Conservation (phyloP, 1,139 yeast species). For the Pichia sp. region DNA sequence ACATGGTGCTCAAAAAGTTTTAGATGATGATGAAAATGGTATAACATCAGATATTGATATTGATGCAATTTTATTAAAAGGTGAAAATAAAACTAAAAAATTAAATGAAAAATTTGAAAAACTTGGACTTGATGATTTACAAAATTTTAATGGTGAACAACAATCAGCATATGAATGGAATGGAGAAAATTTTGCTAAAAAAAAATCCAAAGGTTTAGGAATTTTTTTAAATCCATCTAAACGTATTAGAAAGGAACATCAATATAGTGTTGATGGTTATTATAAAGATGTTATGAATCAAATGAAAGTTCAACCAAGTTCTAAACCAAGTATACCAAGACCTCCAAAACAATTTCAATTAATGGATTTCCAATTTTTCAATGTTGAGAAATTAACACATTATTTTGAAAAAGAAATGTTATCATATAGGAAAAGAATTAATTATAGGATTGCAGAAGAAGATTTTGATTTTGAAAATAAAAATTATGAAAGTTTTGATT, state of each 20-base stretch:
- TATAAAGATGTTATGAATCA: conserved; percentile 70
- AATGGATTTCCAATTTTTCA: conserved; percentile 87
- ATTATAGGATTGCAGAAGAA: conserved; percentile 55
- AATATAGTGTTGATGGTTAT: conserved; percentile 81
- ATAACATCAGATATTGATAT: conserved; percentile 58
- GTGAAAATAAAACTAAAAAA: conserved; percentile 74
- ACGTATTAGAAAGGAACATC: conserved; percentile 84
- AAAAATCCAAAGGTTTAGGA: conserved; percentile 43
- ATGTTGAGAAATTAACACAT: conserved; percentile 54
- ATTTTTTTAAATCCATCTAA: conserved; percentile 85
- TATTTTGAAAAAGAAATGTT: conserved; percentile 75
- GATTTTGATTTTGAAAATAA: conserved; percentile 38
- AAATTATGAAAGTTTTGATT: conserved; percentile 38
- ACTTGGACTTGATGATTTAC: conserved; percentile 86
- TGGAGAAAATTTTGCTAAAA: conserved; percentile 85
- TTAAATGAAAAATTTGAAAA: conserved; percentile 75
- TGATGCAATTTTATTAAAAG: conserved; percentile 59
- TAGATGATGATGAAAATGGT: conserved; percentile 41
- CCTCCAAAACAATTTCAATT: conserved; percentile 70
- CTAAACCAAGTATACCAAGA: conserved; percentile 48
- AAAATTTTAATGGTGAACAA: conserved; percentile 74
- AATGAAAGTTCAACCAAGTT: conserved; percentile 30
- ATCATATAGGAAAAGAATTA: conserved; percentile 65
- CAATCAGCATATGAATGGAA: conserved; percentile 93
- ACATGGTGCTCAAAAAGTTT: conserved; percentile 89